Evolutionary conservation across 2,329 filamentous ascomycete genomes (phyloP).

Genomic region (Nothomitra cinnamomea): DNA sequence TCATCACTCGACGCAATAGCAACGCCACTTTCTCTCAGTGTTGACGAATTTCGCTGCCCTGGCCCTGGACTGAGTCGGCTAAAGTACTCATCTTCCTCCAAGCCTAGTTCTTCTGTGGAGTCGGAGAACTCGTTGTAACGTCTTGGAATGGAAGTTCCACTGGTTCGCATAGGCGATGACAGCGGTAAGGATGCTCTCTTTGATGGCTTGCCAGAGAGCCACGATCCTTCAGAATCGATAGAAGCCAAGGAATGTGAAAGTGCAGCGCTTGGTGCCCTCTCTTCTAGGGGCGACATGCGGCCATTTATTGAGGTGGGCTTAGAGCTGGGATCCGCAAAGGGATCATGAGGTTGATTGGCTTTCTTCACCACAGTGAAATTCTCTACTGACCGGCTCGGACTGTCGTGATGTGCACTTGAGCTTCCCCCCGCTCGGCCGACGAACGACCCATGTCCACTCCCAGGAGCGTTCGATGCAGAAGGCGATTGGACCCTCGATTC

Average conservation of each 20-base stretch:
- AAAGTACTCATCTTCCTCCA: conserved; percentile 60
- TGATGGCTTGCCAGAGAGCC: conserved; percentile 64
- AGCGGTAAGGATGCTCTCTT: conserved; percentile 28
- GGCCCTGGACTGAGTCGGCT: conserved; percentile 31
- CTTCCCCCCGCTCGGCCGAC: background rate
- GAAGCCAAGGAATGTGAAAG: conserved; percentile 79
- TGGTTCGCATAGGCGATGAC: conserved; percentile 29
- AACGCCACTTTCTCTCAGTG: conserved; percentile 27
- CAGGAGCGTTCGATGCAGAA: conserved; percentile 29
- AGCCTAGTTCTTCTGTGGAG: conserved; percentile 47
- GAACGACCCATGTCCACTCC: background rate
- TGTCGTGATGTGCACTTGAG: background rate
- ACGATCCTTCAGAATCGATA: conserved; percentile 88
- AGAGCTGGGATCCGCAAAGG: background rate
- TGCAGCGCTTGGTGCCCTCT: conserved; percentile 5
- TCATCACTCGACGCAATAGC: conserved; percentile 21
- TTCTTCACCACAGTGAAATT: background rate
- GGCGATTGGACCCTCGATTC: conserved; percentile 68
- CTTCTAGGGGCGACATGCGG: conserved; percentile 2
- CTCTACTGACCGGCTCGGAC: background rate
- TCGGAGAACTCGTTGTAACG: conserved; percentile 36
- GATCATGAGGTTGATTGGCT: background rate
- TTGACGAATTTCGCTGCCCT: conserved; percentile 10
- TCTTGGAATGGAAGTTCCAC: conserved; percentile 26
- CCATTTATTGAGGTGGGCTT: background rate